Evolutionary conservation across 148 eudicot species (phyloP), one percentile per base, ranked within the genome.

Genomic region (Chenopodium berlandieri): DNA sequence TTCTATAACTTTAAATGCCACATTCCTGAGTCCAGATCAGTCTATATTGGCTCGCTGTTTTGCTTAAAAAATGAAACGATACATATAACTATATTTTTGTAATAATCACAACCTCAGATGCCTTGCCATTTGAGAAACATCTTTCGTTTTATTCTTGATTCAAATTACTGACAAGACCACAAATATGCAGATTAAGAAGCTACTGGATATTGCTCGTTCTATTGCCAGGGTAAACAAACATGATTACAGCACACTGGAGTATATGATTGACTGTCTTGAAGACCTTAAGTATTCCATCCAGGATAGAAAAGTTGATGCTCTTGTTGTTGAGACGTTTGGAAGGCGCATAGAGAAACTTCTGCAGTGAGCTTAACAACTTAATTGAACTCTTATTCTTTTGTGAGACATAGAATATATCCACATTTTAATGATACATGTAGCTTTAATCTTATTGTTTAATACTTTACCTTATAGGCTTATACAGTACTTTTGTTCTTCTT

Each of bases 291-390:
- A 97, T 85, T 88, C 97, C 82, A 94, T 97, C 71, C 94, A 97
- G 77, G 98, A 97, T 82, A 91, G 99, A 81, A 97, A 94, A 87
- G 97, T 97, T 88, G 99, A 97, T 87, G 99, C 94, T 81, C 98
- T 97, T 84, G 94, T 97, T 83, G 98, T 97, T 56, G 98, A 94
- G 88, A 97, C 99, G 64, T 97, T 97, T 86, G 99, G 99, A 83
- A 91, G 98, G 86, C 94, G 97, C 79, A 91, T 92, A 83, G 99
- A 97, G 83, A 94, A 94, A 84, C 89, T 94, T 82, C 77, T 97
- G 80, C 99, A 97, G 99, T 97, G 84, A 97, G 99, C 91, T 82
- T 74, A 20, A 81, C 79, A 74, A 37, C 68, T 74, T 19, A 11
- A 78, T 14, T 5, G 34, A 79, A 63, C 48, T 34, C 25, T 79